Evolutionary conservation across 2,329 filamentous ascomycete genomes (phyloP).

Genomic region (Monosporascus sp.): DNA sequence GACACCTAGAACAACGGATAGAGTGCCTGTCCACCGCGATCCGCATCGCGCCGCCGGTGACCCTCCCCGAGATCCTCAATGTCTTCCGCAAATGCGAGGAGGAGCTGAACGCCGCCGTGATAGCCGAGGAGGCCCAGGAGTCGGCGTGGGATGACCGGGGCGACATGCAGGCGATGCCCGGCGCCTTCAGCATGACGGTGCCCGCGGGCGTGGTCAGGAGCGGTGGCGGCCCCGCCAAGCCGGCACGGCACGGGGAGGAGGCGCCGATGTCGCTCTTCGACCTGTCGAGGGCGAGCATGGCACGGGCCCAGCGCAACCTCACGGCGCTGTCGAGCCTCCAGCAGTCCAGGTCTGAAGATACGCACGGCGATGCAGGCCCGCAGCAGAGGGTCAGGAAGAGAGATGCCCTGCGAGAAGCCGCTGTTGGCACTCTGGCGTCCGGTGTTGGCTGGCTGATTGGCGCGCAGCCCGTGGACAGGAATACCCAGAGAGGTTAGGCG

Average conservation of each 20-base stretch:
- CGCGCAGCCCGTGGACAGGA: slow-evolving; percentile 38
- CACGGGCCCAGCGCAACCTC: slow-evolving; percentile 54
- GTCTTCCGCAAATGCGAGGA: slow-evolving; percentile 74
- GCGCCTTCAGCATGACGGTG: slow-evolving; percentile 40
- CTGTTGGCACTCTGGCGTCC: slow-evolving; percentile 61
- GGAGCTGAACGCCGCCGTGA: slow-evolving; percentile 63
- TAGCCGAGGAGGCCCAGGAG: slow-evolving; percentile 63
- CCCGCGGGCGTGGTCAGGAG: slow-evolving; percentile 23
- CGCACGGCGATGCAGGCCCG: slow-evolving; percentile 28
- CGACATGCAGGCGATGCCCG: slow-evolving; percentile 53
- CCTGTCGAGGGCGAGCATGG: slow-evolving; percentile 55
- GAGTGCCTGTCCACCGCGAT: slow-evolving; percentile 74
- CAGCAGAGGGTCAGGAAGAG: slow-evolving; percentile 55
- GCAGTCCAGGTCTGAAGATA: slow-evolving; percentile 31
- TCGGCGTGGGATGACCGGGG: slow-evolving; percentile 65
- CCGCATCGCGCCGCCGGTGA: slow-evolving; percentile 63
- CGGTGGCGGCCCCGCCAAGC: slow-evolving; percentile 24
- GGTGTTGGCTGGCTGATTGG: slow-evolving; percentile 65
- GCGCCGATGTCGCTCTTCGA: slow-evolving; percentile 62
- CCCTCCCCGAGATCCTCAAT: slow-evolving; percentile 69
- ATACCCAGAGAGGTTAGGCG: slow-evolving; percentile 21
- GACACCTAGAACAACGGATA: slow-evolving; percentile 74
- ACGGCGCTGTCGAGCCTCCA: slow-evolving; percentile 50
- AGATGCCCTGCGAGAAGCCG: slow-evolving; percentile 63
- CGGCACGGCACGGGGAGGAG: slow-evolving; percentile 35